Evolutionary conservation across 768 basidiomycete species (phyloP).

Genomic region (Tephrocybe sp.): DNA sequence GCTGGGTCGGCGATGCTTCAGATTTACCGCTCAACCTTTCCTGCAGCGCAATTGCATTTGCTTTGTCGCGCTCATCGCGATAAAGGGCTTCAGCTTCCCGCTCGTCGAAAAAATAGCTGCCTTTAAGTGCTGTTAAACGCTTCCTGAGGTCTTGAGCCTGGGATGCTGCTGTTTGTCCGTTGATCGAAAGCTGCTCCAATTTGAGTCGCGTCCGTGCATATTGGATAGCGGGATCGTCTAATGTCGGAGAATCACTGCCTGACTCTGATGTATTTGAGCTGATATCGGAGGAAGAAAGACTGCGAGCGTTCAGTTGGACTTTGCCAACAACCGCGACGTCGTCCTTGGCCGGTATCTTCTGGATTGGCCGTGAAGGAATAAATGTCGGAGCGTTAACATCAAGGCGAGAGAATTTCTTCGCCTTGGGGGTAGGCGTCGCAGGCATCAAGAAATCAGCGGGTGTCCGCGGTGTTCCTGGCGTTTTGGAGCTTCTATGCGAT

Average conservation of each 20-base stretch:
- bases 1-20: background rate
- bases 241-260: constrained; percentile 33
- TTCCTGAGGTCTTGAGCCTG: constrained; percentile 39
- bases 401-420: constrained; percentile 25
- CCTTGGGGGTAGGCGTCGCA: constrained; percentile 17
- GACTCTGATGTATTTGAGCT: constrained; percentile 25
- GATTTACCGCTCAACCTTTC: constrained; percentile 34
- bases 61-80: constrained; percentile 50
- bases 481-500: constrained; percentile 9
- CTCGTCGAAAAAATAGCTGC: constrained; percentile 71
- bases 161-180: constrained; percentile 21
- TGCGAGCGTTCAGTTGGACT: constrained; percentile 19
- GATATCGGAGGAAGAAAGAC: constrained; percentile 18
- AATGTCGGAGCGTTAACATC: constrained; percentile 42
- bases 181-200: constrained; percentile 45
- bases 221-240: constrained; percentile 56
- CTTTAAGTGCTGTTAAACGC: constrained; percentile 46
- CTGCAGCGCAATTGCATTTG: constrained; percentile 43
- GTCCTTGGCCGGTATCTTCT: constrained; percentile 8
- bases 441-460: constrained; percentile 31
- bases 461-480: constrained; percentile 34
- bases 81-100: constrained; percentile 63
- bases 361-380: constrained; percentile 28
- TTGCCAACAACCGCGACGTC: constrained; percentile 11
- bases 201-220: constrained; percentile 66